phyloP scores from a whole-genome alignment of 192 early-diverging fungal genomes.

The Coemansia sp. region DNA sequence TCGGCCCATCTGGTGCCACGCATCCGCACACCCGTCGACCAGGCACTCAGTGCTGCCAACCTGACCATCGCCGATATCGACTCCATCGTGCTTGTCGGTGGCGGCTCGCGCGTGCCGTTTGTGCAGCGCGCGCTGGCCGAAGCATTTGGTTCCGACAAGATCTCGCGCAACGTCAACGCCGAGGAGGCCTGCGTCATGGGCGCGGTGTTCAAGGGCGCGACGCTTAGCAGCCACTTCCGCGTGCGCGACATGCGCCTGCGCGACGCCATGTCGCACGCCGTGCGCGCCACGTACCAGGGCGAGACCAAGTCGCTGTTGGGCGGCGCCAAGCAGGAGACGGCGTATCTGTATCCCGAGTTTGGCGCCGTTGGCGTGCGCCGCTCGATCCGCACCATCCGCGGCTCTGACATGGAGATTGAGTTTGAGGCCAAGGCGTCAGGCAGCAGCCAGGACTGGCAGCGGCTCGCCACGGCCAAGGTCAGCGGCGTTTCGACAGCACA shows the following conservation, averaged over 20 bases:
- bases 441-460: constrained; percentile 15
- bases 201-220: constrained; percentile 84
- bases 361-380: constrained; percentile 76
- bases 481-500: constrained; percentile 68
- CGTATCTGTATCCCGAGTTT: constrained; percentile 48
- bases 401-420: constrained; percentile 50
- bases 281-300: constrained; percentile 31
- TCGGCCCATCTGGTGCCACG: constrained; percentile 60
- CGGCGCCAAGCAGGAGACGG: constrained; percentile 31
- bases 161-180: constrained; percentile 91
- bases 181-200: constrained; percentile 94
- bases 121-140: constrained; percentile 70
- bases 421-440: constrained; percentile 77
- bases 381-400: constrained; percentile 78
- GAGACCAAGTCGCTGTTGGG: constrained; percentile 64
- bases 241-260: constrained; percentile 82
- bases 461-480: constrained; percentile 52
- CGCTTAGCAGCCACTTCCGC: constrained; percentile 80
- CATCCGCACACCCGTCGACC: constrained; percentile 69
- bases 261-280: constrained; percentile 64
- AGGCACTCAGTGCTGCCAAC: constrained; percentile 64
- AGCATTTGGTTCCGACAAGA: constrained; percentile 73
- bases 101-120: constrained; percentile 82
- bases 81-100: constrained; percentile 94
- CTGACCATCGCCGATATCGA: constrained; percentile 65